phyloP scores from a whole-genome alignment of 2,329 filamentous ascomycete genomes.

The Stromatinia cepivora region DNA sequence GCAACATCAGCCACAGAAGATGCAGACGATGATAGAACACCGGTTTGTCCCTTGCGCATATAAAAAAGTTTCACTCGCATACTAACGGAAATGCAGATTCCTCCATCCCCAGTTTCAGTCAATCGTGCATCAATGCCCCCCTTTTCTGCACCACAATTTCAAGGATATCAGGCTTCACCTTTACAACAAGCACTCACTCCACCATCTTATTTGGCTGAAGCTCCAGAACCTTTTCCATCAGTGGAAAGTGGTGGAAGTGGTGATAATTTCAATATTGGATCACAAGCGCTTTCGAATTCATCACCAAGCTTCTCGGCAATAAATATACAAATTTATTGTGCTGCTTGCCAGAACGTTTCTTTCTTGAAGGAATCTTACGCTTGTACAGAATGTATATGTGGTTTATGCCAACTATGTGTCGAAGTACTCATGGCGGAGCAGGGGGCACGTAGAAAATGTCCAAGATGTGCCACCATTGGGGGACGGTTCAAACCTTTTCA shows the following conservation, averaged over 20 bases:
- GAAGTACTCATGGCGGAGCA: slow-evolving; percentile 76
- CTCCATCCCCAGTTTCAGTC: slow-evolving; percentile 64
- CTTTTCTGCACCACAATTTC: slow-evolving; percentile 59
- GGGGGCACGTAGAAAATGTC: slow-evolving; percentile 73
- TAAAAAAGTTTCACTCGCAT: neutral
- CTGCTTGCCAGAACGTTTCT: slow-evolving; percentile 77
- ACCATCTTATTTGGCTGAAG: slow-evolving; percentile 65
- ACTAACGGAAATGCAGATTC: slow-evolving; percentile 51
- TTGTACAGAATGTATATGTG: slow-evolving; percentile 95
- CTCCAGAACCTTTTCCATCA: slow-evolving; percentile 80
- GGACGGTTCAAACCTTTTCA: slow-evolving; percentile 83
- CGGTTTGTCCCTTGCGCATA: slow-evolving; percentile 56
- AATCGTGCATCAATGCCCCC: slow-evolving; percentile 63
- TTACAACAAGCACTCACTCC: slow-evolving; percentile 89
- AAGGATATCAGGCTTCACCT: slow-evolving; percentile 82
- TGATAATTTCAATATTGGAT: slow-evolving; percentile 70
- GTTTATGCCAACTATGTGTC: slow-evolving; percentile 85
- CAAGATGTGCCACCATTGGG: slow-evolving; percentile 75
- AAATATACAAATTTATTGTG: slow-evolving; percentile 86
- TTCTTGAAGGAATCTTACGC: slow-evolving; percentile 82
- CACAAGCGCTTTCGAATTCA: slow-evolving; percentile 64
- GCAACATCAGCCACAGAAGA: slow-evolving; percentile 90
- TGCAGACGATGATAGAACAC: slow-evolving; percentile 86
- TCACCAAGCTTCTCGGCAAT: slow-evolving; percentile 74
- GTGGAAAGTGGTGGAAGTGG: slow-evolving; percentile 77